phyloP scores from a whole-genome alignment of 225 moss, liverwort and hornwort species.

The Thuidium tamariscinum region DNA sequence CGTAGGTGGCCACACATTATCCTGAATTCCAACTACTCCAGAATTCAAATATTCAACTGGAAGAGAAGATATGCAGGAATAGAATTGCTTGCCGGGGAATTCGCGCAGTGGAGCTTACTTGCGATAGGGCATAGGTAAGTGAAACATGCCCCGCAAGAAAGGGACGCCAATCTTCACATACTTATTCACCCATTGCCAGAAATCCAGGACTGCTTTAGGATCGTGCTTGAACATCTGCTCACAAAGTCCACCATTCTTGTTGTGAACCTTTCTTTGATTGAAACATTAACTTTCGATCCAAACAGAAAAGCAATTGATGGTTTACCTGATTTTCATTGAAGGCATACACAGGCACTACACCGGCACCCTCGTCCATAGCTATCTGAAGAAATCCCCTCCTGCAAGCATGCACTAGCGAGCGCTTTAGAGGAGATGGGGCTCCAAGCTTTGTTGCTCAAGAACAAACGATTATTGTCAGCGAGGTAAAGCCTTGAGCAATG shows the following conservation, averaged over 20 bases:
- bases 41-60: neutral
- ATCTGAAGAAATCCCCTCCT: conserved; percentile 79
- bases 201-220: conserved; percentile 28
- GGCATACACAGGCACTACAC: conserved; percentile 83
- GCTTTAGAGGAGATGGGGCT: neutral
- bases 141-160: conserved; percentile 63
- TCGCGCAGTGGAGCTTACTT: conserved; percentile 22
- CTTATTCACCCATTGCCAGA: conserved; percentile 55
- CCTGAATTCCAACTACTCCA: neutral
- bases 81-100: neutral
- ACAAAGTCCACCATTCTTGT: neutral
- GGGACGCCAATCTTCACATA: conserved; percentile 67
- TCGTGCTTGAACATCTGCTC: conserved; percentile 78
- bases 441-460: neutral
- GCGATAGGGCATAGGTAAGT: conserved; percentile 80
- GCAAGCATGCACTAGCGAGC: neutral
- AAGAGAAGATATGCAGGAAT: neutral
- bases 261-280: neutral
- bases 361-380: conserved; percentile 62
- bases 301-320: neutral
- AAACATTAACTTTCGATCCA: neutral
- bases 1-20: neutral
- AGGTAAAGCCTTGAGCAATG: neutral
- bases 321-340: conserved; percentile 87
- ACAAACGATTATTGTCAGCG: neutral